phyloP scores from a whole-genome alignment of 2,329 filamentous ascomycete species.

The Penicillium sp. region DNA sequence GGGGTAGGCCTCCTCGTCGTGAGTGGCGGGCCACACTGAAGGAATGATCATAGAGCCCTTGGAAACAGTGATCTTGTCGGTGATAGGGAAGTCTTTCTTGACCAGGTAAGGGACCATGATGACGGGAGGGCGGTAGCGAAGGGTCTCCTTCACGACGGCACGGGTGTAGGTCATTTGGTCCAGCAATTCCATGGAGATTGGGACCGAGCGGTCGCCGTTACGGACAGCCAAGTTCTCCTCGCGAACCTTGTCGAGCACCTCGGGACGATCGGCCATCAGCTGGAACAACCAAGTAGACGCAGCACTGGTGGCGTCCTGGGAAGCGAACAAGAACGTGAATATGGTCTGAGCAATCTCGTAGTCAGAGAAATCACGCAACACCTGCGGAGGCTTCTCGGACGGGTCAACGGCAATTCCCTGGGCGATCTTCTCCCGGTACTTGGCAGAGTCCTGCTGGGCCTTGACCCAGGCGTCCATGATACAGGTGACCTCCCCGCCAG shows the following conservation, averaged over 20 bases:
- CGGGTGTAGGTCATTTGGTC: constrained; percentile 86
- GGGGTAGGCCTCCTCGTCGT: constrained; percentile 86
- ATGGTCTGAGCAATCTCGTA: constrained; percentile 88
- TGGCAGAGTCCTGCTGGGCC: constrained; percentile 77
- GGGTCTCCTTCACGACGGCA: constrained; percentile 82
- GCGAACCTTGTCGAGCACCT: constrained; percentile 79
- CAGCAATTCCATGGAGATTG: constrained; percentile 74
- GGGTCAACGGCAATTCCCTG: constrained; percentile 63
- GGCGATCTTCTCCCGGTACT: constrained; percentile 71
- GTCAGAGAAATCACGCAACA: constrained; percentile 82
- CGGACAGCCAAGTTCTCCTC: constrained; percentile 80
- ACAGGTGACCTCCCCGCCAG: constrained; percentile 78
- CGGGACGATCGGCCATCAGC: constrained; percentile 86
- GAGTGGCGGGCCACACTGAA: constrained; percentile 81
- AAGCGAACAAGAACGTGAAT: constrained; percentile 95
- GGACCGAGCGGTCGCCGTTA: constrained; percentile 64
- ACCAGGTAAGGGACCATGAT: constrained; percentile 93
- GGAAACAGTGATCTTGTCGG: constrained; percentile 78
- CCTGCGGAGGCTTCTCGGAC: constrained; percentile 71
- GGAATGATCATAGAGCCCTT: constrained; percentile 96
- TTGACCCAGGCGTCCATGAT: constrained; percentile 96
- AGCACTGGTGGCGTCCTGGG: constrained; percentile 92
- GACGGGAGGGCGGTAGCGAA: constrained; percentile 91
- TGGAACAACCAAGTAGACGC: constrained; percentile 95
- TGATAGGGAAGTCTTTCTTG: constrained; percentile 93